Conservation (phyloP, 2,329 filamentous ascomycete genomes). For the Colletotrichum shisoi region DNA sequence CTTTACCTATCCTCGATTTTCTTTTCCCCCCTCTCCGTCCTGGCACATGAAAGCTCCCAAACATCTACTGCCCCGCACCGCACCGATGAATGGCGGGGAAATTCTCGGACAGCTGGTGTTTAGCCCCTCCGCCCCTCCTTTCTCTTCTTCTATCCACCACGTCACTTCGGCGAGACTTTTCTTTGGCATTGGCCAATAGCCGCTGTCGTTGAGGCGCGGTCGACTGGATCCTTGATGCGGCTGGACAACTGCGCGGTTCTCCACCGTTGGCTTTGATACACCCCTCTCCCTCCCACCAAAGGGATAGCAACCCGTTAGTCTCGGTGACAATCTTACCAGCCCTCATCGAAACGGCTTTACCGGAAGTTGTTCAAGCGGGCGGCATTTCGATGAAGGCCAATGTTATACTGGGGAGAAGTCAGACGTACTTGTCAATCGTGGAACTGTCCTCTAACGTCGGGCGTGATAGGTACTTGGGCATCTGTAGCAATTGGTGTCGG, state of each 20-base stretch:
- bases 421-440: no score
- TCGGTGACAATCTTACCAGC: background rate
- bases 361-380: background rate
- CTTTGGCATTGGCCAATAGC: slow-evolving; percentile 31
- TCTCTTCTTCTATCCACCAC: slow-evolving; percentile 13
- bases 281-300: no score
- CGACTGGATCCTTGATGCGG: slow-evolving; percentile 10
- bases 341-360: background rate
- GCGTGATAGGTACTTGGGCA: background rate
- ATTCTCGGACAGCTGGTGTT: slow-evolving; percentile 23
- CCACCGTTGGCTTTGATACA: no score
- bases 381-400: background rate
- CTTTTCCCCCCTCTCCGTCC: background rate
- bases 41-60: slow-evolving; percentile 19
- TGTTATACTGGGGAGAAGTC: background rate
- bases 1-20: background rate
- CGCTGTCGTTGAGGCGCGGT: background rate
- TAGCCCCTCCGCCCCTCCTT: slow-evolving; percentile 5
- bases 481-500: background rate
- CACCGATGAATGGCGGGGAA: slow-evolving; percentile 25
- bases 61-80: slow-evolving; percentile 32
- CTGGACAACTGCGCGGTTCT: slow-evolving; percentile 1
- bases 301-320: background rate
- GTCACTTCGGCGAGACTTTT: slow-evolving; percentile 16
- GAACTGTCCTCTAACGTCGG: background rate